A percentile compares a stretch with the other conserved stretches of the same genome.
These are phyloP conservation scores for Artemisia tridentata DNA, from an alignment of 129 eudicot species.

Conservation along the genomic window DNA sequence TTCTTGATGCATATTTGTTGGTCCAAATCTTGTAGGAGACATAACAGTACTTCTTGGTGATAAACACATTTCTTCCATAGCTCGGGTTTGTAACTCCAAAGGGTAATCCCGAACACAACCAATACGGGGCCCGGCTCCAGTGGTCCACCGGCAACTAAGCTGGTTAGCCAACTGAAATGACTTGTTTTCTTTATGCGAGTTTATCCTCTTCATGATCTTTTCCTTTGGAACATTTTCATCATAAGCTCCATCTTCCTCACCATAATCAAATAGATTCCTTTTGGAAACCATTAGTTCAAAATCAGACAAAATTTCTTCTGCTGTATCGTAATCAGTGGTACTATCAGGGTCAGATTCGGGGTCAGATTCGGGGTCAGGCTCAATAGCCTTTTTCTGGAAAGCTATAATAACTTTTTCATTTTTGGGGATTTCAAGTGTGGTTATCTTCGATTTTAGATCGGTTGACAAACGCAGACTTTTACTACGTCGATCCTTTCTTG, in stretches of 20 bases:
- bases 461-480: constrained; percentile 30
- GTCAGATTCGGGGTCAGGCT: constrained; percentile 18
- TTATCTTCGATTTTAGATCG: constrained; percentile 40
- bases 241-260: constrained; percentile 44
- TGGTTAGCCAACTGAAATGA: constrained; percentile 67
- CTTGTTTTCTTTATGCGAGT: constrained; percentile 59
- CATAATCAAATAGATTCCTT: constrained; percentile 61
- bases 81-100: constrained; percentile 56
- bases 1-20: constrained; percentile 26
- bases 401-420: constrained; percentile 43
- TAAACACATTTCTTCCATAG: constrained; percentile 61
- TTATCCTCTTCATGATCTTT: constrained; percentile 59
- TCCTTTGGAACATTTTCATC: constrained; percentile 51
- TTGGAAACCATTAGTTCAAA: constrained; percentile 52
- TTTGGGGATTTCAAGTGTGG: constrained; percentile 52
- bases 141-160: constrained; percentile 63
- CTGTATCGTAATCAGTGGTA: constrained; percentile 56
- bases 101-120: constrained; percentile 91
- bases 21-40: constrained; percentile 41
- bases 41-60: constrained; percentile 45
- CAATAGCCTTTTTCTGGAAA: constrained; percentile 42
- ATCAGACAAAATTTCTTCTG: constrained; percentile 60
- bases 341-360: constrained; percentile 16
- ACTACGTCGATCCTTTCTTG: constrained; percentile 29
- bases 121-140: constrained; percentile 84